A percentile compares a stretch with the other conserved stretches of the same genome.
Evolutionary conservation across 164 flowering plant genomes (phyloP).

Genomic region (Malania oleifera): DNA sequence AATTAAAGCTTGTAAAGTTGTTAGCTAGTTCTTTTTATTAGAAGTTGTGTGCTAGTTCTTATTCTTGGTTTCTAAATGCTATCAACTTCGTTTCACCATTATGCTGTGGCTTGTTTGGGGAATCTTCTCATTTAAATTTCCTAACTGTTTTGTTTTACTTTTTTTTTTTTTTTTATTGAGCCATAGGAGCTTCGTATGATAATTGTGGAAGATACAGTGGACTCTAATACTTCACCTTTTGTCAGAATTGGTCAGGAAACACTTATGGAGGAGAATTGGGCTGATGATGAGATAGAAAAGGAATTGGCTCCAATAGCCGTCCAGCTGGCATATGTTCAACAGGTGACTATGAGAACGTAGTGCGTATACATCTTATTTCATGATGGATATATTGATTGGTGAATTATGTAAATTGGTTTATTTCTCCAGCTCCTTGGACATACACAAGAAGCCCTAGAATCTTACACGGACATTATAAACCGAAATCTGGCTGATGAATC

Average conservation of each 20-base stretch:
- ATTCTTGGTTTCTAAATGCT: no score
- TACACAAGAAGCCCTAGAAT: conserved; percentile 59
- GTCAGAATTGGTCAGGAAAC: conserved; percentile 90
- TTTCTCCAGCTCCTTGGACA: conserved; percentile 63
- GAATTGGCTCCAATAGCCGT: conserved; percentile 92
- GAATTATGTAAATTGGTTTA: conserved; percentile 9
- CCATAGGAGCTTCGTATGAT: no score
- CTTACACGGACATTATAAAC: conserved; percentile 54
- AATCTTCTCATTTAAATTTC: no score
- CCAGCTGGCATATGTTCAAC: conserved; percentile 90
- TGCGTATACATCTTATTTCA: not conserved
- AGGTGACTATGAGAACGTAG: conserved; percentile 36
- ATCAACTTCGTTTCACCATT: no score
- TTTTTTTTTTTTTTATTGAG: no score
- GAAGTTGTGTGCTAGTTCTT: no score
- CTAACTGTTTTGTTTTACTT: no score
- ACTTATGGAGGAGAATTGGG: conserved; percentile 75
- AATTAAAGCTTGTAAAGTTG: no score
- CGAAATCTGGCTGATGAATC: conserved; percentile 71
- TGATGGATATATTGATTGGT: not conserved
- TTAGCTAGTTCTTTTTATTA: no score
- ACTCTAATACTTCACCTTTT: conserved; percentile 4
- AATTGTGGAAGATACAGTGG: no score
- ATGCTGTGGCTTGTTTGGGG: no score
- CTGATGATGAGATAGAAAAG: conserved; percentile 84